A percentile compares a stretch with the other conserved stretches of the same genome.
Conservation (phyloP, 768 basidiomycete species). For the Dacryopinax spathularia region DNA sequence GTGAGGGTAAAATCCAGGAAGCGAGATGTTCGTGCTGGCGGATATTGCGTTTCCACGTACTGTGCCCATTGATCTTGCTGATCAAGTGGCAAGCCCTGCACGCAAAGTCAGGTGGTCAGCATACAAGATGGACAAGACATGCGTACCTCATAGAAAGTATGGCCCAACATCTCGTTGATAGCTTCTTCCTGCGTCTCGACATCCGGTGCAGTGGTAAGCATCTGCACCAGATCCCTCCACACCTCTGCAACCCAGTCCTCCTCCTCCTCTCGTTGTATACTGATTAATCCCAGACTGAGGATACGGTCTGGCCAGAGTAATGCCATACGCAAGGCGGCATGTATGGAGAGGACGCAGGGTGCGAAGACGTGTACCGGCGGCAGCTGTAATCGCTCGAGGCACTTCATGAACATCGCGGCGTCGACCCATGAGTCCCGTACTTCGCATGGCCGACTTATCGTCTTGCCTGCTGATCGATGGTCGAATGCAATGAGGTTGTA, state of each 20-base stretch:
- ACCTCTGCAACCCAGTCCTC: slow-evolving; percentile 2
- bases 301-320: background rate
- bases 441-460: background rate
- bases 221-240: background rate
- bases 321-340: background rate
- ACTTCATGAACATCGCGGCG: background rate
- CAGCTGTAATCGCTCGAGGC: background rate
- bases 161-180: background rate
- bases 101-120: background rate
- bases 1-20: slow-evolving; percentile 1
- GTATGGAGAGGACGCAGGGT: background rate
- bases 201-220: background rate
- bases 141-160: slow-evolving; percentile 1
- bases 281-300: background rate
- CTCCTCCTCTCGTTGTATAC: slow-evolving; percentile 3
- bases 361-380: background rate
- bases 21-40: background rate
- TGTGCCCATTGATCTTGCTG: slow-evolving; percentile 2
- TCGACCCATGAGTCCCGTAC: background rate
- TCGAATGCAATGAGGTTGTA: background rate
- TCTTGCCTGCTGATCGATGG: background rate
- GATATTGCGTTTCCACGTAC: background rate
- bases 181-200: background rate
- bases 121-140: background rate
- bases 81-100: background rate